Percentiles rank a stretch among this genome's conserved stretches.
Evolutionary conservation across 208 protist species (phyloP).

Genomic region (Leishmania guyanensis): DNA sequence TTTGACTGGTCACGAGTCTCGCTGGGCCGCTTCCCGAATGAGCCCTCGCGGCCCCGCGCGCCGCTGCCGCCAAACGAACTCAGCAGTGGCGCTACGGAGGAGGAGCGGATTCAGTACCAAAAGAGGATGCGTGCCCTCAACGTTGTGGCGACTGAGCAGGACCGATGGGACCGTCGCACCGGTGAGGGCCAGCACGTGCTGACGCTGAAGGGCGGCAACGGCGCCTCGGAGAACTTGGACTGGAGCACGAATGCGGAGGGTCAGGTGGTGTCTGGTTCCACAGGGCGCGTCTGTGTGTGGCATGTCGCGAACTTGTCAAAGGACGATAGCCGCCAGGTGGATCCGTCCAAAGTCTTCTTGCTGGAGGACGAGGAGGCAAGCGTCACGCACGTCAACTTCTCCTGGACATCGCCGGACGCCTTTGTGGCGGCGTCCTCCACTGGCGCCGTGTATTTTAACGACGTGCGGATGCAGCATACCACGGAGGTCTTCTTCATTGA

Average conservation of each 20-base stretch:
- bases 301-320: slow-evolving; percentile 75
- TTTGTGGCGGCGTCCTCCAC: slow-evolving; percentile 51
- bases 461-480: slow-evolving; percentile 41
- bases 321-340: slow-evolving; percentile 56
- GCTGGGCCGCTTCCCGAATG: slow-evolving; percentile 87
- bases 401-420: slow-evolving; percentile 50
- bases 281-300: slow-evolving; percentile 68
- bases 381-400: slow-evolving; percentile 67
- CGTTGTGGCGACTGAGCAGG: slow-evolving; percentile 75
- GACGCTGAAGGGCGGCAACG: slow-evolving; percentile 54
- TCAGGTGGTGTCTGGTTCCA: slow-evolving; percentile 61
- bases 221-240: slow-evolving; percentile 67
- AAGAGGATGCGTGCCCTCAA: slow-evolving; percentile 79
- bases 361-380: slow-evolving; percentile 58
- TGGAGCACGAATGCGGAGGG: slow-evolving; percentile 78
- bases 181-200: slow-evolving; percentile 88
- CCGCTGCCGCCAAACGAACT: slow-evolving; percentile 90
- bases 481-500: slow-evolving; percentile 60
- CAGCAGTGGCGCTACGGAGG: slow-evolving; percentile 62
- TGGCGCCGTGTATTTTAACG: slow-evolving; percentile 56
- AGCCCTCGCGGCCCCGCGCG: slow-evolving; percentile 82
- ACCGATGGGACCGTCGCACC: slow-evolving; percentile 78
- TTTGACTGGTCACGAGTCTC: slow-evolving; percentile 91
- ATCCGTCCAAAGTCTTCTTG: slow-evolving; percentile 42
- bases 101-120: slow-evolving; percentile 79